These are phyloP conservation scores for Pythium guiyangense DNA, from an alignment of 352 stramenopile species.

Conservation along the genomic window DNA sequence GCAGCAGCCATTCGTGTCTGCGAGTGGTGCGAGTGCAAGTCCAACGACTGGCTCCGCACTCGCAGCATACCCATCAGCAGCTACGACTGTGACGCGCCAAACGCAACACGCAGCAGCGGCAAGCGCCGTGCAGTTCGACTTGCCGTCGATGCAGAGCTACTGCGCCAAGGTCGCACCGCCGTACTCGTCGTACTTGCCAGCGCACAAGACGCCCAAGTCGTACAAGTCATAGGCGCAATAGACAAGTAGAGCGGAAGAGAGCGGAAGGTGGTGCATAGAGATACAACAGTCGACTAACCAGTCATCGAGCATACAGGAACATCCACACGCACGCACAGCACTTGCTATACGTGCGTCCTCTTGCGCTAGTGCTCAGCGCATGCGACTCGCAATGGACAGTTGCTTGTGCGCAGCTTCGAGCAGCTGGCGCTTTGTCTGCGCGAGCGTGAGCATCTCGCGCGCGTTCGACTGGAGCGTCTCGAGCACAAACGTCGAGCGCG, in stretches of 20 bases:
- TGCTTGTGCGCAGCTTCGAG: slow-evolving; percentile 62
- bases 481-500: slow-evolving; percentile 59
- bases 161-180: slow-evolving; percentile 50
- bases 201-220: too few species aligned
- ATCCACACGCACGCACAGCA: not conserved
- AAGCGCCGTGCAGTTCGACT: slow-evolving; percentile 26
- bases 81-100: too few species aligned
- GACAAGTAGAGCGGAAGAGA: too few species aligned
- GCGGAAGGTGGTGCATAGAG: too few species aligned
- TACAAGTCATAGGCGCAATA: not conserved
- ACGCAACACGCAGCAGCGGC: not conserved
- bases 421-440: slow-evolving; percentile 59
- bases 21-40: too few species aligned
- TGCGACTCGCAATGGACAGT: slow-evolving; percentile 32
- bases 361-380: slow-evolving; percentile 5
- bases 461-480: slow-evolving; percentile 63
- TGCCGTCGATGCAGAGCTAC: slow-evolving; percentile 74
- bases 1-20: slow-evolving; percentile 1
- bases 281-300: too few species aligned
- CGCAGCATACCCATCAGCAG: too few species aligned
- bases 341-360: not conserved
- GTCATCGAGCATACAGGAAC: not conserved
- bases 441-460: slow-evolving; percentile 70
- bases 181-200: slow-evolving; percentile 48
- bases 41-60: too few species aligned